Evolutionary conservation across 2,329 filamentous ascomycete genomes (phyloP).

Genomic region (Zymoseptoria ardabiliae): DNA sequence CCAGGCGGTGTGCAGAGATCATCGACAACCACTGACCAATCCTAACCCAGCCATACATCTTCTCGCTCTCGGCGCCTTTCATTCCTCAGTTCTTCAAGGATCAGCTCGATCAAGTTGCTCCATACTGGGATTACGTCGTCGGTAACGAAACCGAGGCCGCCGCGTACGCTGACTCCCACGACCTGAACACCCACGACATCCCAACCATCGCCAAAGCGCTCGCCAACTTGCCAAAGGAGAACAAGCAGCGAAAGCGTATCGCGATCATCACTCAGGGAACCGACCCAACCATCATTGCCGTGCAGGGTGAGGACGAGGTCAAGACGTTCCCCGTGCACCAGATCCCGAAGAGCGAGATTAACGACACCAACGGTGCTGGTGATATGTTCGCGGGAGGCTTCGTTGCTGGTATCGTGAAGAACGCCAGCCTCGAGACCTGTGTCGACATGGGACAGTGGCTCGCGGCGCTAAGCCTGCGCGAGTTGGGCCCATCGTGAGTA

Average conservation of each 20-base stretch:
- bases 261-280: constrained; percentile 95
- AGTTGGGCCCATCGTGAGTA: constrained; percentile 90
- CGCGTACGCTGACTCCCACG: constrained; percentile 77
- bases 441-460: constrained; percentile 97
- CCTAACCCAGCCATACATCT: constrained; percentile 57
- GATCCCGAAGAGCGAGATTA: constrained; percentile 71
- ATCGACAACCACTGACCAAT: constrained; percentile 3
- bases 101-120: constrained; percentile 72
- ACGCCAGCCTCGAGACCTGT: constrained; percentile 67
- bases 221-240: constrained; percentile 86
- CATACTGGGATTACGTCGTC: constrained; percentile 93
- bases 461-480: constrained; percentile 85
- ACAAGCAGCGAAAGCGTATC: constrained; percentile 71
- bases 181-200: constrained; percentile 65
- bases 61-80: constrained; percentile 92
- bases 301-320: constrained; percentile 52
- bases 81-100: constrained; percentile 98
- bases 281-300: constrained; percentile 76
- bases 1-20: background rate
- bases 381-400: constrained; percentile 96
- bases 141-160: constrained; percentile 95
- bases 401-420: constrained; percentile 78
- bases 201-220: constrained; percentile 78
- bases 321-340: constrained; percentile 74
- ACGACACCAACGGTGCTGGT: constrained; percentile 91